Evolutionary conservation across 1,139 yeast species (phyloP).

Genomic region (Geotrichum macrosporum): DNA sequence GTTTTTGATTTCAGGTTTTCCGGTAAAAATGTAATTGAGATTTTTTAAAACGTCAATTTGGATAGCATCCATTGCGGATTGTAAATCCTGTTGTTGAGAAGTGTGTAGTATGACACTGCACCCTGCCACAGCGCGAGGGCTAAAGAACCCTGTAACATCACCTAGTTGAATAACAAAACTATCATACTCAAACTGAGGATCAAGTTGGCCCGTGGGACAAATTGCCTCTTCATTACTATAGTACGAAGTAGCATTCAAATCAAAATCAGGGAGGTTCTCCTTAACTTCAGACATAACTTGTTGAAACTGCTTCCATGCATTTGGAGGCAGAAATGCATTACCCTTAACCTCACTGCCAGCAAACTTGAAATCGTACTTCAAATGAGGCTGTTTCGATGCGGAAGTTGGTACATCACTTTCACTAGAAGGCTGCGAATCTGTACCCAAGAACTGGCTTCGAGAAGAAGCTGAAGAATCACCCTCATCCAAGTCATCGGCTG

Average conservation of each 20-base stretch:
- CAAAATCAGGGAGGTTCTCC: conserved; percentile 20
- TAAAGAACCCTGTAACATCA: conserved; percentile 38
- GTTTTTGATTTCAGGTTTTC: conserved; percentile 44
- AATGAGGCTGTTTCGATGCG: not conserved
- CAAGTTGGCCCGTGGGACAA: conserved; percentile 43
- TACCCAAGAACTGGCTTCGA: conserved; percentile 7
- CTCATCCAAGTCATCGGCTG: conserved; percentile 13
- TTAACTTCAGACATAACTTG: conserved; percentile 14
- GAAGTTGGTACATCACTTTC: conserved; percentile 5
- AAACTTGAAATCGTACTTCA: conserved; percentile 13
- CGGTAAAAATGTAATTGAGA: conserved; percentile 40
- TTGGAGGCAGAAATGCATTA: conserved; percentile 30
- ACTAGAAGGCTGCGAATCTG: not conserved
- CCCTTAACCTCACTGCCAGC: conserved; percentile 20
- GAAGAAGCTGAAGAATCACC: conserved; percentile 20
- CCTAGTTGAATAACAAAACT: conserved; percentile 54
- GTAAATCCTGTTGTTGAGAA: conserved; percentile 35
- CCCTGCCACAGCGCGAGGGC: conserved; percentile 33
- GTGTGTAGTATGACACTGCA: conserved; percentile 28
- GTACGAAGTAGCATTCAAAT: conserved; percentile 38
- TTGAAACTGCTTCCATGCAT: conserved; percentile 26
- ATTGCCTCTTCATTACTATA: conserved; percentile 45
- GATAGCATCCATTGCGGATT: conserved; percentile 55
- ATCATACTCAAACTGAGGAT: conserved; percentile 50
- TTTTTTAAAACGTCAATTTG: conserved; percentile 56